Evolutionary conservation across 2,329 filamentous ascomycete genomes (phyloP).

Genomic region (Talaromyces sp.): DNA sequence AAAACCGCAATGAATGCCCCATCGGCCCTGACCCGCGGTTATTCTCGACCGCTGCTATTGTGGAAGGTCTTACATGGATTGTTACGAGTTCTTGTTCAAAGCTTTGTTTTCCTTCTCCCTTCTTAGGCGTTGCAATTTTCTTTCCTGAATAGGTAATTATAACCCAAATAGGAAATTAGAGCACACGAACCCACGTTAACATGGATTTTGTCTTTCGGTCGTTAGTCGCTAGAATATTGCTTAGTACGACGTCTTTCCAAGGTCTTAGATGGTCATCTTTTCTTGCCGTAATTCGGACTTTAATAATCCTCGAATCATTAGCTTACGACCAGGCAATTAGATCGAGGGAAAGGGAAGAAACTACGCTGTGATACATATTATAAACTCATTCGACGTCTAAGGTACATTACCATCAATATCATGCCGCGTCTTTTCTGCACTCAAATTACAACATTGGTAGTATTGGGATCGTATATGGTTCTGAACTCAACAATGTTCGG

Average conservation of each 20-base stretch:
- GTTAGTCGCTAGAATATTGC: too few species aligned
- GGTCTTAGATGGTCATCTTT: too few species aligned
- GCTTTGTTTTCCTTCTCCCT: not conserved
- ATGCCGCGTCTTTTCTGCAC: not conserved
- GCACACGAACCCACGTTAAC: not conserved
- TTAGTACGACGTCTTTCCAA: too few species aligned
- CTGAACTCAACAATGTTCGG: too few species aligned
- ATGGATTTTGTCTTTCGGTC: not conserved
- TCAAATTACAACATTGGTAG: too few species aligned
- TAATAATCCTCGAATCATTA: too few species aligned
- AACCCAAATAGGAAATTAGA: constrained; percentile 1
- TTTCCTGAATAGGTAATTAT: not conserved
- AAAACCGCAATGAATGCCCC: not conserved
- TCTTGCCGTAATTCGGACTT: not conserved
- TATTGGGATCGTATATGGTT: too few species aligned
- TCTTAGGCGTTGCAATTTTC: not conserved
- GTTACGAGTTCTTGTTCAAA: not conserved
- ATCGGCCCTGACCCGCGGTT: not conserved
- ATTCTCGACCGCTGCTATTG: not conserved
- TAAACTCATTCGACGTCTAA: not conserved
- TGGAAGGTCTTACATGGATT: not conserved
- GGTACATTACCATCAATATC: not conserved
- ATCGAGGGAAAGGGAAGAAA: constrained; percentile 4
- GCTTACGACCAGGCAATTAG: not conserved
- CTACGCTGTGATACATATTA: not conserved